These are phyloP conservation scores for Microdochium paspali DNA, from an alignment of 2,329 filamentous ascomycete species.

Conservation along the genomic window DNA sequence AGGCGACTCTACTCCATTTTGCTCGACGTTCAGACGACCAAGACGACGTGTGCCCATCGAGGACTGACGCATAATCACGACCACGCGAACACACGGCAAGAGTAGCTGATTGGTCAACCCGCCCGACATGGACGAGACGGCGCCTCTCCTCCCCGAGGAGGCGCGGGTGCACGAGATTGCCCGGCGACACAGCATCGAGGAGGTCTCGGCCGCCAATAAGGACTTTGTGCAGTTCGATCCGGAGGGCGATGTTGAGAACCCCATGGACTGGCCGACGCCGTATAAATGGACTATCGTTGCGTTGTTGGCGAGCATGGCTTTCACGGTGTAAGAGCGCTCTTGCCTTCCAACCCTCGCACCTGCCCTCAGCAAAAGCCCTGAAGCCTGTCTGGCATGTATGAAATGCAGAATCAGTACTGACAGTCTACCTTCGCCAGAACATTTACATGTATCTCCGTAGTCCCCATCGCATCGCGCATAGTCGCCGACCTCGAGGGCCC, in stretches of 20 bases:
- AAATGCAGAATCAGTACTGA: neutral
- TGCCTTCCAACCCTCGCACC: neutral
- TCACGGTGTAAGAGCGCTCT: slow-evolving; percentile 37
- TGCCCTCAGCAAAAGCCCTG: too few species aligned
- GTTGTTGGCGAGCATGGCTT: slow-evolving; percentile 43
- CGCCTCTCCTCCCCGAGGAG: slow-evolving; percentile 19
- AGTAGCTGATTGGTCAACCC: neutral
- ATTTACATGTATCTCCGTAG: slow-evolving; percentile 46
- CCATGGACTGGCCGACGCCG: slow-evolving; percentile 38
- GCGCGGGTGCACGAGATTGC: slow-evolving; percentile 10
- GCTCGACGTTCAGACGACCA: too few species aligned
- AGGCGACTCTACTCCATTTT: too few species aligned
- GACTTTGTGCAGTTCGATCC: slow-evolving; percentile 34
- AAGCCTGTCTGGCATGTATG: too few species aligned
- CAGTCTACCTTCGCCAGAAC: slow-evolving; percentile 25
- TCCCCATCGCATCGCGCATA: slow-evolving; percentile 43
- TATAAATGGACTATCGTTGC: slow-evolving; percentile 46
- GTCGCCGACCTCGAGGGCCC: slow-evolving; percentile 33
- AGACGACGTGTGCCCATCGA: too few species aligned
- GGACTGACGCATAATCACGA: too few species aligned
- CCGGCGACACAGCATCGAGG: slow-evolving; percentile 7
- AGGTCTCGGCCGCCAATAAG: slow-evolving; percentile 6
- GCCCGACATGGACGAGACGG: slow-evolving; percentile 21
- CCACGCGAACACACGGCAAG: neutral
- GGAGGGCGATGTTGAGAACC: slow-evolving; percentile 37